These are phyloP conservation scores for Rhizopogon vesiculosus DNA, from an alignment of 768 basidiomycete species.

Conservation along the genomic window DNA sequence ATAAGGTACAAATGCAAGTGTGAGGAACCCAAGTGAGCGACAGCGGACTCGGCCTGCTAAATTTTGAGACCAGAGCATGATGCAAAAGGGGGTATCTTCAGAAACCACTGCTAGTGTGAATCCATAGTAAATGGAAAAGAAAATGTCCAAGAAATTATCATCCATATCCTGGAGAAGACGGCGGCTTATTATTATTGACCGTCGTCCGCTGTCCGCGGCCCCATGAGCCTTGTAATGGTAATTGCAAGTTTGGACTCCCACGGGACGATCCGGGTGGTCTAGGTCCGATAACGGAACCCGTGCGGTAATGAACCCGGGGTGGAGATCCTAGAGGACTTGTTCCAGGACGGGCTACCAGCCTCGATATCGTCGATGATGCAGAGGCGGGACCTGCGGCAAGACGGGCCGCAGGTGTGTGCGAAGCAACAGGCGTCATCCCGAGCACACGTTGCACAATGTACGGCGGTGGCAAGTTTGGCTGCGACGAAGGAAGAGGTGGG, in stretches of 20 bases:
- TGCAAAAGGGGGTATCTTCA: not conserved
- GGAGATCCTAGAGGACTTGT: conserved; percentile 3
- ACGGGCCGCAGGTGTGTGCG: conserved; percentile 2
- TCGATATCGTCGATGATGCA: not conserved
- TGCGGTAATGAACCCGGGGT: conserved; percentile 4
- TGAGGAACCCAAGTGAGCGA: not conserved
- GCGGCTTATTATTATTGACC: not conserved
- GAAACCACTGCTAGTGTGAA: not conserved
- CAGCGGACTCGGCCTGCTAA: not conserved
- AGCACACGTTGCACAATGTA: conserved; percentile 30
- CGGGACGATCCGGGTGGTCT: conserved; percentile 22
- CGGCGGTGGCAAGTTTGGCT: conserved; percentile 16
- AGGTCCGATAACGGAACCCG: conserved; percentile 23
- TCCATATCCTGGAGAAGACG: not conserved
- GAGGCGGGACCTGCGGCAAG: not conserved
- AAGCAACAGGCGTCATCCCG: conserved; percentile 19
- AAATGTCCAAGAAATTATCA: conserved; percentile 17
- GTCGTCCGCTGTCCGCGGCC: conserved; percentile 11
- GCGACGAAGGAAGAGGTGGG: conserved; percentile 32
- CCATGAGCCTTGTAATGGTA: conserved; percentile 29
- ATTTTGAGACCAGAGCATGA: not conserved
- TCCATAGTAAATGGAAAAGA: not conserved
- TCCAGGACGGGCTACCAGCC: conserved; percentile 3
- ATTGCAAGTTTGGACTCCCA: conserved; percentile 15
- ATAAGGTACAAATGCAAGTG: conserved; percentile 4